Base-by-base conservation (phyloP, 2,329 filamentous ascomycete genomes). In the Acrocalymma vagum region DNA sequence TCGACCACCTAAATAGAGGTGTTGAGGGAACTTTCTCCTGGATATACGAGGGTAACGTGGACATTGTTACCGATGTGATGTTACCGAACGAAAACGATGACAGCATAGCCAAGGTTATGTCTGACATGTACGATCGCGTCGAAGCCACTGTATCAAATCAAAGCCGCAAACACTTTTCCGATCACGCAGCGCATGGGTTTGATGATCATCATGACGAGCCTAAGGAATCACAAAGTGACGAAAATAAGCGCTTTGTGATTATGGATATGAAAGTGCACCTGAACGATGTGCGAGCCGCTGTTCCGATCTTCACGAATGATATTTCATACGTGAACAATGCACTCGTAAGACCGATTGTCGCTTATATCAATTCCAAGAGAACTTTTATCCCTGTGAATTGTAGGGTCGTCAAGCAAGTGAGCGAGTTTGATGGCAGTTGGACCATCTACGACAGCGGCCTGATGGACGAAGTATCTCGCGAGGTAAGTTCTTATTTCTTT, bases 11-110 rank as follows among this genome's bases (percentile, higher is more conserved):
- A 8, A 99, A 99, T 65, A 84, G 91, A 27, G 92, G 92, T 16
- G 90, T 96, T 13, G 85, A 94, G 48, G 94, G 94, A 0, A 92
- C 93, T 0, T 96, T 99, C 68, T 92, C 90, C 3, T 99, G 94
- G 94, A 99, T 99, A 37, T 88, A 95, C 54, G 90, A 97, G 71
- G 94, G 94, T 22, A 95, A 94, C 49, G 91, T 99, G 26, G 94
- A 99, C 65, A 96, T 99, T 48, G 86, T 97, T 10, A 88, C 94
- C 6, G 94, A 99, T 61, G 85, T 99, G 52, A 93, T 96, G 84
- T 89, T 99, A 48, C 94, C 94, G 1, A 84, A 85, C 21, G 94
- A 97, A 38, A 83, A 84, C 26, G 89, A 95, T 44, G 91, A 93
- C 48, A 89, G 92, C 50, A 86, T 99, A 40, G 87, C 87, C 16